A percentile compares a stretch with the other conserved stretches of the same genome.
Evolutionary conservation across 140 eudicot species (phyloP).

Genomic region (Oenanthe javanica): DNA sequence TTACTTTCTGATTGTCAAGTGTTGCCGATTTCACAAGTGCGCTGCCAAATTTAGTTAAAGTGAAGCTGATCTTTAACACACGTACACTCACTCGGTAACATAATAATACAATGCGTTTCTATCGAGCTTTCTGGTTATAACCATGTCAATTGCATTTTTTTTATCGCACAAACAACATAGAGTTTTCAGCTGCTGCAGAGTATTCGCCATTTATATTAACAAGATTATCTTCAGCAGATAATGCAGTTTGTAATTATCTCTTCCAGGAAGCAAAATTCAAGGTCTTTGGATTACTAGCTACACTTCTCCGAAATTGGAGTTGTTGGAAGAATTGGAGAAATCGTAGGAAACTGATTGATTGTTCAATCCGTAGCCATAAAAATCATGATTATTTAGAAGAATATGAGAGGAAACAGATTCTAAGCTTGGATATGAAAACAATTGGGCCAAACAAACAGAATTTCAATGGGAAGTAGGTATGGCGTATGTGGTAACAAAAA

Average conservation of each 20-base stretch:
- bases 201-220: not conserved
- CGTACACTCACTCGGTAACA: not conserved
- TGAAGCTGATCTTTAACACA: not conserved
- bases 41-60: not conserved
- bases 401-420: not conserved
- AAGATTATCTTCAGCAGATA: not conserved
- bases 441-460: not conserved
- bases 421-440: not conserved
- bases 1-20: not conserved
- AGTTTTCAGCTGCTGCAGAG: not conserved
- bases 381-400: not conserved
- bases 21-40: not conserved
- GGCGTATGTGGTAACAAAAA: not conserved
- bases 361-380: not conserved
- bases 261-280: not conserved
- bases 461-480: not conserved
- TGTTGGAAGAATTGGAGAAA: not conserved
- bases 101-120: no score
- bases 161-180: no score
- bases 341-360: not conserved
- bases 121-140: not conserved
- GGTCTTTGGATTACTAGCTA: no score
- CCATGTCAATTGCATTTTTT: not conserved
- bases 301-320: not conserved
- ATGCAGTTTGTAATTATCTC: not conserved